Conservation (phyloP, 2,329 filamentous ascomycete species). For the Xylaria sp. region DNA sequence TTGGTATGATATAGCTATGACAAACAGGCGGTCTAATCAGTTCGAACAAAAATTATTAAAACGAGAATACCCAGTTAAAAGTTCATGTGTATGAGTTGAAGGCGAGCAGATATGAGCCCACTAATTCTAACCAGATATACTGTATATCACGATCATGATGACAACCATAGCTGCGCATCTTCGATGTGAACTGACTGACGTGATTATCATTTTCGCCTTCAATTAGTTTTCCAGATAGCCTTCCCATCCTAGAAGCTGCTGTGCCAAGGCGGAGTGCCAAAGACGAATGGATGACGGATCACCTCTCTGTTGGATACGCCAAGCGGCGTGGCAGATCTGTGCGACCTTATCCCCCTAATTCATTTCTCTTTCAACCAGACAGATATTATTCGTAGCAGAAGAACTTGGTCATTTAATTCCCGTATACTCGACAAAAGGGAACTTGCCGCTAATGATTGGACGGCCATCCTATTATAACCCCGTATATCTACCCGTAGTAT, state of each 20-base stretch:
- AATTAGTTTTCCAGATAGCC: neutral
- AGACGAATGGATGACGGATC: neutral
- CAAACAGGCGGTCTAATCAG: too few relatives aligned
- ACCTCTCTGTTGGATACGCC: neutral
- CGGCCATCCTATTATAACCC: slow-evolving; percentile 4
- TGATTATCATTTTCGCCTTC: slow-evolving; percentile 1
- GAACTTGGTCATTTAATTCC: too few relatives aligned
- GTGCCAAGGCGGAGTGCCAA: slow-evolving; percentile 17
- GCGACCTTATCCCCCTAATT: neutral
- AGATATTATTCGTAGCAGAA: too few relatives aligned
- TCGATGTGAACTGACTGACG: neutral
- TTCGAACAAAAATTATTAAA: too few relatives aligned
- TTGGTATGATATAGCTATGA: neutral
- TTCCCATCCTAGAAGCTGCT: slow-evolving; percentile 24
- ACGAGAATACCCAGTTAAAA: too few relatives aligned
- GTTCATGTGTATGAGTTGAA: too few relatives aligned
- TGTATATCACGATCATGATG: too few relatives aligned
- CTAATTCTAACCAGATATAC: too few relatives aligned
- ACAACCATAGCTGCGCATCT: too few relatives aligned
- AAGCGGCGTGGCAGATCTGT: neutral
- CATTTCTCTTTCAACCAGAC: too few relatives aligned
- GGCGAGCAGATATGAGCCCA: too few relatives aligned
- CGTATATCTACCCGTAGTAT: neutral
- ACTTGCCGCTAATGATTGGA: slow-evolving; percentile 37
- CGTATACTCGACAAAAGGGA: neutral